Evolutionary conservation across 345 rosid species (phyloP), one percentile per base, ranked within the genome.

Genomic region (Arabis alpina): DNA sequence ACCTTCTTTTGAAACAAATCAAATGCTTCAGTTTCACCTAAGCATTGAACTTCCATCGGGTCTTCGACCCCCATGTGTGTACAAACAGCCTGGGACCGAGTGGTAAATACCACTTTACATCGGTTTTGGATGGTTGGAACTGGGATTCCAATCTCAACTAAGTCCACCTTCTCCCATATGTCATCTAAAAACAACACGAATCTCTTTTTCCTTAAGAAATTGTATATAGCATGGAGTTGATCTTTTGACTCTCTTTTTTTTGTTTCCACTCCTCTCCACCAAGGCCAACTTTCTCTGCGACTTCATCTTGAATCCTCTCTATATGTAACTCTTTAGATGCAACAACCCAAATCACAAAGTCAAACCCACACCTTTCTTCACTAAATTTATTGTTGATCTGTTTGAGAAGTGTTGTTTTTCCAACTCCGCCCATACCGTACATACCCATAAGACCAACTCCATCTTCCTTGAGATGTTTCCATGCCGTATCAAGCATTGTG

Each of bases 131-230:
- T 1, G 13, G 10, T 27, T 15, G 79, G 74, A 19, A 0, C 2
- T 0, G 79, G 75, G 3, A 75, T 49, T 27, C 79, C 75, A 0
- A 70, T 36, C 41, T 55, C 32, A 1, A 27, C 2, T 41, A 76
- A 24, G n/a, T 69, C 53, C 6, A 63, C 52, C 19, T 30, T 56
- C n/a, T 54, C 40, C 79, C 79, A 75, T 4, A 75, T 2, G 16
- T 75, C 75, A 63, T 75, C n/a, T n/a, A n/a, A n/a, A n/a, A n/a
- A n/a, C n/a, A n/a, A n/a, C n/a, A n/a, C n/a, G n/a, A n/a, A n/a
- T n/a, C n/a, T n/a, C n/a, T n/a, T n/a, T n/a, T n/a, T n/a, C n/a
- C n/a, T n/a, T n/a, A n/a, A n/a, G n/a, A n/a, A n/a, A n/a, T n/a
- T n/a, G n/a, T n/a, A n/a, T n/a, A n/a, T n/a, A n/a, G n/a, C n/a